Evolutionary conservation across 2,329 filamentous ascomycete species (phyloP).

Genomic region (Phaeosphaeria sp.): DNA sequence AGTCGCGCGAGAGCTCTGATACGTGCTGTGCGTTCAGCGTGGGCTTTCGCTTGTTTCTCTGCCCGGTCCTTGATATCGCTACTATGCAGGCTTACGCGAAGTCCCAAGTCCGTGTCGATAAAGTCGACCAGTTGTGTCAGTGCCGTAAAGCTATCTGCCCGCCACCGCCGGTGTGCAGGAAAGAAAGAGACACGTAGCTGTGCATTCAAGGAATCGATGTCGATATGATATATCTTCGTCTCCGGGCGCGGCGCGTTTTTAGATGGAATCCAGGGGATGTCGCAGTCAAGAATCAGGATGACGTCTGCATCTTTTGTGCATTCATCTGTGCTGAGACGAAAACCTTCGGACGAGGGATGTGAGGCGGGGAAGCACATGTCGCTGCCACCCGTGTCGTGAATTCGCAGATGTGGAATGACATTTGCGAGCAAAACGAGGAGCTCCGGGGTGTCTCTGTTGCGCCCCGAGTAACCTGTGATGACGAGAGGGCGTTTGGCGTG

Average conservation of each 20-base stretch:
- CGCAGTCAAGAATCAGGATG: slow-evolving; percentile 25
- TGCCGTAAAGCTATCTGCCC: slow-evolving; percentile 66
- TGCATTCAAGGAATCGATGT: slow-evolving; percentile 71
- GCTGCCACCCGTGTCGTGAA: slow-evolving; percentile 23
- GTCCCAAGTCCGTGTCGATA: too few species aligned
- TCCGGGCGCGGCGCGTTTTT: slow-evolving; percentile 59
- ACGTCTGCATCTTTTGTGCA: slow-evolving; percentile 22
- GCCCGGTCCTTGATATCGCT: too few species aligned
- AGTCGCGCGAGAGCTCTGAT: slow-evolving; percentile 28
- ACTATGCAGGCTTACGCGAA: too few species aligned
- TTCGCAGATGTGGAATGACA: slow-evolving; percentile 16
- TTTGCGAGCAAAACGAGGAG: slow-evolving; percentile 20
- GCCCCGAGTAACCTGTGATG: slow-evolving; percentile 28
- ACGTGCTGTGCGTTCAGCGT: slow-evolving; percentile 15
- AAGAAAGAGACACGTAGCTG: slow-evolving; percentile 79
- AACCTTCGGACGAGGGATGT: slow-evolving; percentile 23
- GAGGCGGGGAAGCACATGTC: slow-evolving; percentile 27
- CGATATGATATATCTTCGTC: slow-evolving; percentile 67
- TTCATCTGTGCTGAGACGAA: slow-evolving; percentile 17
- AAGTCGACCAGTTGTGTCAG: slow-evolving; percentile 41
- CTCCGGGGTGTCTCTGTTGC: slow-evolving; percentile 10
- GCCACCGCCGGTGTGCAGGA: slow-evolving; percentile 68
- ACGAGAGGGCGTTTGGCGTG: slow-evolving; percentile 21
- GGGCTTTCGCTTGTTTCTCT: slow-evolving; percentile 18
- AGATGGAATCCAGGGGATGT: slow-evolving; percentile 30